Evolutionary conservation across 371 early-diverging fungal species (phyloP).

Genomic region (Mortierella sp.): DNA sequence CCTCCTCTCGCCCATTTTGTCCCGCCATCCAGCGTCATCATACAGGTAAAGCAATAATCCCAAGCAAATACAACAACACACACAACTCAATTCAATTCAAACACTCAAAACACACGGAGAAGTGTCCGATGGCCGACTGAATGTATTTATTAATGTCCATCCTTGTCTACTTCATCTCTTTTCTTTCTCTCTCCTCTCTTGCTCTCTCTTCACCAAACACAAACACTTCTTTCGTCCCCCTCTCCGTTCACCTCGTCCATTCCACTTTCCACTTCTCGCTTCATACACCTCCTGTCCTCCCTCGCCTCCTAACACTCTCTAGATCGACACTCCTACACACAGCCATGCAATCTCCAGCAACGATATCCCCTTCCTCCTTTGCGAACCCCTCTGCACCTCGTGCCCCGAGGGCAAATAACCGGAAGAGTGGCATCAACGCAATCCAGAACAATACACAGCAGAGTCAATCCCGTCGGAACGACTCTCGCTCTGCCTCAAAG

Average conservation of each 20-base stretch:
- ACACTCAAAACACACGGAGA: too few relatives aligned
- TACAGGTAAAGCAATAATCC: not conserved
- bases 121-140: too few relatives aligned
- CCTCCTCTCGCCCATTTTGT: not conserved
- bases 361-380: slow-evolving; percentile 17
- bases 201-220: not conserved
- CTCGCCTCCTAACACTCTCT: not conserved
- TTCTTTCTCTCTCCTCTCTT: not conserved
- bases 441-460: slow-evolving; percentile 16
- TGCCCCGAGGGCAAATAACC: slow-evolving; percentile 17
- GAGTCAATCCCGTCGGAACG: slow-evolving; percentile 3
- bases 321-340: not conserved
- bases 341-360: slow-evolving; percentile 28
- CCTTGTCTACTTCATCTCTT: not conserved
- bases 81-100: too few relatives aligned
- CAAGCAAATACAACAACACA: too few relatives aligned
- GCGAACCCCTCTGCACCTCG: slow-evolving; percentile 25
- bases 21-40: not conserved
- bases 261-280: not conserved
- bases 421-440: slow-evolving; percentile 35
- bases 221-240: not conserved
- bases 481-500: slow-evolving; percentile 6
- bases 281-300: not conserved
- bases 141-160: not conserved
- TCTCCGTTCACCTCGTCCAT: not conserved